Percentiles rank a stretch among this genome's conserved stretches.
phyloP scores from a whole-genome alignment of 495 filamentous ascomycete genomes.

The Penicillium crystallinum region DNA sequence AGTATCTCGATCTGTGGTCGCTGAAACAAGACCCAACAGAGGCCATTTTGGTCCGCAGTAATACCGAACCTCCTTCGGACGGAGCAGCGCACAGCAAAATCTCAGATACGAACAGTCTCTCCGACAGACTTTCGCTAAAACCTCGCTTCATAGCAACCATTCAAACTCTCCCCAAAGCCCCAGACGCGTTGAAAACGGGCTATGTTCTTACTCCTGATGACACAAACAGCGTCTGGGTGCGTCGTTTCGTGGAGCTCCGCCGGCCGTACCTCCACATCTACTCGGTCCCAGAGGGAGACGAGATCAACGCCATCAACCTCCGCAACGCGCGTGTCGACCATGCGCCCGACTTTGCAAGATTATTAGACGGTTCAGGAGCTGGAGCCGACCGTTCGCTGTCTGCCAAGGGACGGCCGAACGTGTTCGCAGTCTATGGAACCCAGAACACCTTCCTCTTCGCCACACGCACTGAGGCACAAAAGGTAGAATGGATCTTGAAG shows the following conservation, averaged over 20 bases:
- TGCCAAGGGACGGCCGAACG: slow-evolving; percentile 55
- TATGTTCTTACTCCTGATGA: slow-evolving; percentile 76
- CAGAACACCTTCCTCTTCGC: slow-evolving; percentile 95
- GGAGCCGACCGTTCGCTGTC: slow-evolving; percentile 28
- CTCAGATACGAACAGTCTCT: slow-evolving; percentile 19
- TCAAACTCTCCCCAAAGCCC: slow-evolving; percentile 65
- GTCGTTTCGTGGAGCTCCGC: slow-evolving; percentile 88
- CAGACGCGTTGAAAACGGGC: slow-evolving; percentile 72
- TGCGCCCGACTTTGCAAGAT: slow-evolving; percentile 74
- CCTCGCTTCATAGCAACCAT: slow-evolving; percentile 64
- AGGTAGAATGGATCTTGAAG: slow-evolving; percentile 89
- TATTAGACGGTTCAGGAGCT: slow-evolving; percentile 52
- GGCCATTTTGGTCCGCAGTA: slow-evolving; percentile 66
- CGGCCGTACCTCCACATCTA: slow-evolving; percentile 90
- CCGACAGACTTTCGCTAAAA: slow-evolving; percentile 31
- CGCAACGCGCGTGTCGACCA: slow-evolving; percentile 80
- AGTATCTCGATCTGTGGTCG: slow-evolving; percentile 73
- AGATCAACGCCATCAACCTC: slow-evolving; percentile 82
- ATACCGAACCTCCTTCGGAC: slow-evolving; percentile 67
- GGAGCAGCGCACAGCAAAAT: slow-evolving; percentile 47
- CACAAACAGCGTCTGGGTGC: slow-evolving; percentile 70
- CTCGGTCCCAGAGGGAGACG: slow-evolving; percentile 76
- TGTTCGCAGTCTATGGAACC: slow-evolving; percentile 90
- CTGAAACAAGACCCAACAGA: slow-evolving; percentile 68
- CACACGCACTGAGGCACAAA: slow-evolving; percentile 77